phyloP scores from a whole-genome alignment of 2,329 filamentous ascomycete species.

The Sphaerulina musiva region DNA sequence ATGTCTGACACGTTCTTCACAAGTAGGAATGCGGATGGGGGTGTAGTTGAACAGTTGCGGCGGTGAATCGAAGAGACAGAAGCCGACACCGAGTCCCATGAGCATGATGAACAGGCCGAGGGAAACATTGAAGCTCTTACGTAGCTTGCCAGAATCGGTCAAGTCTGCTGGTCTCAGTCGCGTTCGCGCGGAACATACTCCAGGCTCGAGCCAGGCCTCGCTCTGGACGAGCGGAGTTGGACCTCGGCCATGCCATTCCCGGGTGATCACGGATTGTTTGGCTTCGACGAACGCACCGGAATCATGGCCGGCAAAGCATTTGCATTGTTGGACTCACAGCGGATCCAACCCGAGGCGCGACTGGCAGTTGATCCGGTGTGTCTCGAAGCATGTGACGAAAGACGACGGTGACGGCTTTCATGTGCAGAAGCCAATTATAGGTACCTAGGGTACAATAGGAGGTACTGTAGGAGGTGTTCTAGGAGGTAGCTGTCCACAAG shows the following conservation, averaged over 20 bases:
- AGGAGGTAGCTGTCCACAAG: constrained; percentile 3
- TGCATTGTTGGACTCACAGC: background rate
- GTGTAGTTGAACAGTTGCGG: background rate
- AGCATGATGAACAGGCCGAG: constrained; percentile 20
- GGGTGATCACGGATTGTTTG: constrained; percentile 18
- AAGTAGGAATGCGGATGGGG: background rate
- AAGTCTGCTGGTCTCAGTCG: constrained; percentile 16
- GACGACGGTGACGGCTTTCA: constrained; percentile 5
- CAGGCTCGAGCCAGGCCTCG: constrained; percentile 13
- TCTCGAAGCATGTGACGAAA: constrained; percentile 8
- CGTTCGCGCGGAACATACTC: constrained; percentile 18
- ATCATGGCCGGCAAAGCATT: background rate
- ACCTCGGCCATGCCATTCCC: constrained; percentile 18
- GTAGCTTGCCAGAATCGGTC: constrained; percentile 21
- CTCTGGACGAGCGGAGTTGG: constrained; percentile 29
- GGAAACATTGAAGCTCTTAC: constrained; percentile 21
- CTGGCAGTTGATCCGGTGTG: constrained; percentile 1
- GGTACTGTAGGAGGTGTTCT: no score
- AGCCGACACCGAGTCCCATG: constrained; percentile 16
- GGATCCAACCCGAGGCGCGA: constrained; percentile 2
- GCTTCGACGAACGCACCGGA: background rate
- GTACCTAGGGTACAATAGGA: no score
- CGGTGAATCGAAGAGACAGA: constrained; percentile 2
- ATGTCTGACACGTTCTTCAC: background rate
- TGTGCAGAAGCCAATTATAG: constrained; percentile 5